Base-by-base conservation (phyloP, 2,329 filamentous ascomycete genomes). In the Didymella glomerata region DNA sequence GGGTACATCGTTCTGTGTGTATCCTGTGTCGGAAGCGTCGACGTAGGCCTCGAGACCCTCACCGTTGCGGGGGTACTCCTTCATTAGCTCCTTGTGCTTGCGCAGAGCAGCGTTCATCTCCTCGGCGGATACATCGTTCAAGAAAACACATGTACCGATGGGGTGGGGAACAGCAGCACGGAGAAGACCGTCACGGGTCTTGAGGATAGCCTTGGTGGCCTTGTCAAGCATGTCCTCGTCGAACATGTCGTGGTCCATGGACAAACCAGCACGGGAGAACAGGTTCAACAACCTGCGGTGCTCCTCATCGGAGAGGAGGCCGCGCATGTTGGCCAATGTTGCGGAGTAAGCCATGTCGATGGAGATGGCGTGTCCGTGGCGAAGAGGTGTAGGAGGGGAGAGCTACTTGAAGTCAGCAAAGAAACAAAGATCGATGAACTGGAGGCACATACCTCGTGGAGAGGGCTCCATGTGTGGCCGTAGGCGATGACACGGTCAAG, bases 331-430 rank as follows among this genome's bases (percentile, higher is more conserved):
- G 18, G 88, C 87, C 4, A 91, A 81, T 0, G 89, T 91, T 0
- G 88, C 88, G 0, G 88, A 89, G 77, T 88, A 91, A 0, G 88
- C 89, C 89, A 91, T 91, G 72, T 91, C 89, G 61, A 91, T 89
- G 2, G 86, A 89, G 66, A 91, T 91, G 64, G 89, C 89, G 70
- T 91, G 89, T 3, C 89, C 89, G 71, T 91, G 89, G 41, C 88
- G 86, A 42, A 91, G 83, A 0, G 88, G 88, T 0, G 87, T 86
- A 49, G 88, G 84, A 0, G 89, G 88, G 0, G 89, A 82, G 10
- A 92, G 83, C 76, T 91, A 46, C 6, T 4, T 18, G 5, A 32
- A 9, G 50, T 72, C 14, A 73, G 60, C 25, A 27, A 41, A 38
- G 14, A 16, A 11, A 18, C n/a, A 20, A 10, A 16, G 10, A 0